phyloP scores from a whole-genome alignment of 1,284 basidiomycete species.

The Cryptococcus jaspeensis region DNA sequence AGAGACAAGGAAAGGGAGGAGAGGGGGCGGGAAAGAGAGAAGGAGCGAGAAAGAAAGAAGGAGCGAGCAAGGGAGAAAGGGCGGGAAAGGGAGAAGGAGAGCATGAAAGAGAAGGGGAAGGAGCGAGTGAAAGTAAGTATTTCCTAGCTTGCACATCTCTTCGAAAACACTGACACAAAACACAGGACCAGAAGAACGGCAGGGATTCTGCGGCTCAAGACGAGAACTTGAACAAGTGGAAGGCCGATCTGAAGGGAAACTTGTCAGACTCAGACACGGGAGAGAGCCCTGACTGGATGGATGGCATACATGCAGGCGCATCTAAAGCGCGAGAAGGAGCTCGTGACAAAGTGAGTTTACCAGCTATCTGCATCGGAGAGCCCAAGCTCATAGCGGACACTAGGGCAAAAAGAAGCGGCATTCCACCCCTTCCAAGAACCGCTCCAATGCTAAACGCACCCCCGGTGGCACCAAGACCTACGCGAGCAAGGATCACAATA shows the following conservation, averaged over 20 bases:
- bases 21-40: not conserved
- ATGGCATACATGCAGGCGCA: not conserved
- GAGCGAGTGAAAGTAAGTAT: not conserved
- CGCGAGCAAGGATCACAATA: constrained; percentile 2
- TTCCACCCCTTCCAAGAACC: not conserved
- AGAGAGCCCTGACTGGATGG: not conserved
- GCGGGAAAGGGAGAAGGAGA: not conserved
- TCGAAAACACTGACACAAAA: no score
- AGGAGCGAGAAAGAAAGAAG: not conserved
- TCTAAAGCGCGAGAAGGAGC: no score
- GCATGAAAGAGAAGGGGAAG: not conserved
- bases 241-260: constrained; percentile 2
- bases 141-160: no score
- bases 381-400: not conserved
- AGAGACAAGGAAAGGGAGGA: not conserved
- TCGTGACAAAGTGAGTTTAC: no score
- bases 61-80: not conserved
- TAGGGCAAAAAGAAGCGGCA: not conserved
- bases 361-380: no score
- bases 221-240: not conserved
- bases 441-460: constrained; percentile 5
- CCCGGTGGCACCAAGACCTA: constrained; percentile 12
- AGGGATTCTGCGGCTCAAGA: no score
- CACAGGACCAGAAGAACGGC: no score
- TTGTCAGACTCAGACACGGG: not conserved